Evolutionary conservation across 495 filamentous ascomycete genomes (phyloP).

Genomic region (Podospora tetraspora): DNA sequence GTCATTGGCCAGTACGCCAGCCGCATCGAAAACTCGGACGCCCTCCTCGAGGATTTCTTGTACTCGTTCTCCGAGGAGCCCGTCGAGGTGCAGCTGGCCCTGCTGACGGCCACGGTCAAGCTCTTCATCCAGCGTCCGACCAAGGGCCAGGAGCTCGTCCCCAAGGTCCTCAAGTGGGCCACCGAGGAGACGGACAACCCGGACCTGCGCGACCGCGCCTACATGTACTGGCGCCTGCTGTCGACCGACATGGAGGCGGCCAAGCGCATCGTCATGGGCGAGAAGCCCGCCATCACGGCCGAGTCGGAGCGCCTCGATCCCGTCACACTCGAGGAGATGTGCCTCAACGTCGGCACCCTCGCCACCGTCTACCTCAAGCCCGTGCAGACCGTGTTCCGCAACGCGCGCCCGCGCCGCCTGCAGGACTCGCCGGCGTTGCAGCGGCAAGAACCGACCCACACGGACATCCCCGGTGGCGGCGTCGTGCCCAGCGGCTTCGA

Average conservation of each 20-base stretch:
- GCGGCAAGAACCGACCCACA: constrained; percentile 31
- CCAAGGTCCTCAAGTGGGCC: constrained; percentile 96
- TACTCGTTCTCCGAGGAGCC: constrained; percentile 91
- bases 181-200: constrained; percentile 99
- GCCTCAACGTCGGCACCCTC: constrained; percentile 90
- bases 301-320: constrained; percentile 94
- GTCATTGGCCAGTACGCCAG: constrained; percentile 98
- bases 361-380: constrained; percentile 98
- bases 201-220: constrained; percentile 88
- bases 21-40: constrained; percentile 93
- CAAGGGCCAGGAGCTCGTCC: constrained; percentile 88
- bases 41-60: constrained; percentile 89
- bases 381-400: constrained; percentile 94
- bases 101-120: constrained; percentile 95
- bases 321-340: constrained; percentile 90
- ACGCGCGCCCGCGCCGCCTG: constrained; percentile 72
- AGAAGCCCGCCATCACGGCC: constrained; percentile 93
- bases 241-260: constrained; percentile 88
- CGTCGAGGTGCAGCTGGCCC: constrained; percentile 87
- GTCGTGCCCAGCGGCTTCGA: constrained; percentile 33
- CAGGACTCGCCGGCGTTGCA: constrained; percentile 81
- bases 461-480: not conserved
- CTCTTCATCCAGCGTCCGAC: constrained; percentile 96
- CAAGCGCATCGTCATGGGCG: constrained; percentile 88
- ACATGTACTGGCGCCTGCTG: constrained; percentile 98